Evolutionary conservation across 2,329 filamentous ascomycete genomes (phyloP).

Genomic region (Trichophyton benhamiae): DNA sequence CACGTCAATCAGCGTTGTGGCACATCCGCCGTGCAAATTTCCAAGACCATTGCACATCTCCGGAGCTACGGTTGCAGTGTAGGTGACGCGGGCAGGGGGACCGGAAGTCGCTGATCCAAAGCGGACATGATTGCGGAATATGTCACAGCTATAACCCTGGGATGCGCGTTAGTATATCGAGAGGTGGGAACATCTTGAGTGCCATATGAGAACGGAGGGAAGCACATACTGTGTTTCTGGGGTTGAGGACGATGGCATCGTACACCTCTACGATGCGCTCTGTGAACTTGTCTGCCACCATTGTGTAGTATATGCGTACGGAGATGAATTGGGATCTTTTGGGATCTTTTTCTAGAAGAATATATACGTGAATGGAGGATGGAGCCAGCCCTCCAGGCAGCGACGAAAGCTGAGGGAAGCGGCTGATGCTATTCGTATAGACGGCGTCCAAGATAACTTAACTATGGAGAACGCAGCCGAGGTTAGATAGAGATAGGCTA

Average conservation of each 20-base stretch:
- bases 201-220: background rate
- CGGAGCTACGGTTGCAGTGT: slow-evolving; percentile 52
- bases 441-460: too few species aligned
- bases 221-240: background rate
- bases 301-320: background rate
- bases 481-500: background rate
- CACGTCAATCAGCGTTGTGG: slow-evolving; percentile 55
- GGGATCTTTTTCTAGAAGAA: too few species aligned
- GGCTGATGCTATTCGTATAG: too few species aligned
- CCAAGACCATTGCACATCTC: slow-evolving; percentile 85
- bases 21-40: slow-evolving; percentile 77
- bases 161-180: background rate
- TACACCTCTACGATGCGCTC: slow-evolving; percentile 5
- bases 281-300: background rate
- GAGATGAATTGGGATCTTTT: too few species aligned
- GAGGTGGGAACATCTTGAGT: background rate
- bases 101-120: slow-evolving; percentile 28
- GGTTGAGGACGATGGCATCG: background rate
- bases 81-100: slow-evolving; percentile 25
- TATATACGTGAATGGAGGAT: background rate
- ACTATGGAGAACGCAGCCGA: background rate
- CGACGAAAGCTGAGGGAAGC: too few species aligned
- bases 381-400: background rate
- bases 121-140: slow-evolving; percentile 21
- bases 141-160: slow-evolving; percentile 24